phyloP scores from a whole-genome alignment of 208 protist species.

The Crithidia bombi region DNA sequence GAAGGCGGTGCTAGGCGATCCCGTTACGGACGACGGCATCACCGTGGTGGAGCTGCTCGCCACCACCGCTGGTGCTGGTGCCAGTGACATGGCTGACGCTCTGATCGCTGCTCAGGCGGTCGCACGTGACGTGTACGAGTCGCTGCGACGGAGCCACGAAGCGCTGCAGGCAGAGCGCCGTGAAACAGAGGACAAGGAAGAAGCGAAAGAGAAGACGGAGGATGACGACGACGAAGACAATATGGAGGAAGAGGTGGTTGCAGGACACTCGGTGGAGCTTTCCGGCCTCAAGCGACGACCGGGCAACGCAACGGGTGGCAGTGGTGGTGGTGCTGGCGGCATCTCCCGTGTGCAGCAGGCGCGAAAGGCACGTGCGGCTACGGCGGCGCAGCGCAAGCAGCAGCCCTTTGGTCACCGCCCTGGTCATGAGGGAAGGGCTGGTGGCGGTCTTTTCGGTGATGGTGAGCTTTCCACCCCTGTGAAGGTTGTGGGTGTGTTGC shows the following conservation, averaged over 20 bases:
- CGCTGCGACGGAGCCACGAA: conserved; percentile 8
- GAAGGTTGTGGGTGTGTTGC: conserved; percentile 24
- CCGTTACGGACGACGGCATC: background rate
- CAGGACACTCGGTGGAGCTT: background rate
- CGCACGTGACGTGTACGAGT: background rate
- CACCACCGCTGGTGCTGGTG: background rate
- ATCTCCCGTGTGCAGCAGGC: conserved; percentile 56
- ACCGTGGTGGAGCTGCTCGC: conserved; percentile 14
- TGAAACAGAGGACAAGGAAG: conserved; percentile 8
- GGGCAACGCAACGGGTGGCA: background rate
- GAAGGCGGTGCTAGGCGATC: conserved; percentile 5
- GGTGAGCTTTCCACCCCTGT: conserved; percentile 26
- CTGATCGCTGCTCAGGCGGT: conserved; percentile 6
- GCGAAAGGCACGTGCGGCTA: conserved; percentile 42
- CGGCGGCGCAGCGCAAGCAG: conserved; percentile 23
- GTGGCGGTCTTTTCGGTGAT: conserved; percentile 7
- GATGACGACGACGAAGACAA: conserved; percentile 8
- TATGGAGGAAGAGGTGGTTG: background rate
- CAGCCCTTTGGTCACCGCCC: background rate
- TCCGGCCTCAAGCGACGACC: conserved; percentile 10
- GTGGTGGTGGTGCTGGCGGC: conserved; percentile 1
- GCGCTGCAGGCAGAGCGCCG: conserved; percentile 4
- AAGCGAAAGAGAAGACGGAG: conserved; percentile 16
- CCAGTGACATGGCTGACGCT: conserved; percentile 9
- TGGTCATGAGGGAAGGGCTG: background rate